Evolutionary conservation across 2,329 filamentous ascomycete species (phyloP), one percentile per base, ranked within the genome.

Genomic region (Aureobasidium sp.): DNA sequence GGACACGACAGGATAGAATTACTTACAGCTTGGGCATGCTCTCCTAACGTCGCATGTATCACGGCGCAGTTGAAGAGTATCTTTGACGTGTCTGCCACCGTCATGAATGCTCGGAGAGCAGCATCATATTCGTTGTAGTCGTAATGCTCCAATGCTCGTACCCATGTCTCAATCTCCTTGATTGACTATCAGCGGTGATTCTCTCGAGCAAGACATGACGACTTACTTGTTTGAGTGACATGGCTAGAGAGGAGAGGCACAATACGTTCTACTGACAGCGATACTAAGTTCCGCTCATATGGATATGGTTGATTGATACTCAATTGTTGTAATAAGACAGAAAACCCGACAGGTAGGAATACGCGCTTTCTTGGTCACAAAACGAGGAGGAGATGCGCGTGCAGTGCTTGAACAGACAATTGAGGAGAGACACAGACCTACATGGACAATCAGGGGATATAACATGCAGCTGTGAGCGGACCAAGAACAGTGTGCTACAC

Each of bases 111-210:
- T 68, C 81, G 84, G 65, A 97, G 78, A 32, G 94, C 86, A 67
- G 93, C 89, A 71, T 97, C 93, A 76, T 96, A 97, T 72, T 99
- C 91, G 77, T 96, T 96, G 78, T 93, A 94, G 78, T 99, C 94
- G 79, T 99, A 99, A 73, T 88, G 87, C 69, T 81, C 86, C 61
- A 99, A 85, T 76, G 94, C 94, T 74, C 87, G 81, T 67, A 97
- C 94, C 94, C 94, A 99, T 54, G 91, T 96, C 79, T 97, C 93
- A 76, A 99, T 99, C 88, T 99, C 94, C 92, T 96, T 48, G 39
- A 21, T 45, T 1, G 7, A 21, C 3, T 8, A 21, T 61, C 48
- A 61, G 58, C n/a, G 64, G 61, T 48, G 13, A 8, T 10, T n/a
- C 5, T 5, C 27, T 30, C 27, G 3, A 48, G 45, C 14, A 16